phyloP scores from a whole-genome alignment of 1,139 yeast species.

The Debaryomycetaceae sp. region DNA sequence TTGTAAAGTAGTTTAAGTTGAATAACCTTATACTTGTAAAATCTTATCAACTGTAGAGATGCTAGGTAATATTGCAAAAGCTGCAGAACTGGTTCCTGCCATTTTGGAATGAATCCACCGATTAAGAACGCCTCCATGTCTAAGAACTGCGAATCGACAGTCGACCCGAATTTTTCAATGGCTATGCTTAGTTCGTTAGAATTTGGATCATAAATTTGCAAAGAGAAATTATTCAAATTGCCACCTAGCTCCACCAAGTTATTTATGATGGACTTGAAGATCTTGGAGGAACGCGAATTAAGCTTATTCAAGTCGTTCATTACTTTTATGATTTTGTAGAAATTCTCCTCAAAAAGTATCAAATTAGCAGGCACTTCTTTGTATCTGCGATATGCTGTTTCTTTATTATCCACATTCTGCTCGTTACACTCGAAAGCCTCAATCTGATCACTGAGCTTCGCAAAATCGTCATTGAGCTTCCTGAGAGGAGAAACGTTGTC shows the following conservation, averaged over 20 bases:
- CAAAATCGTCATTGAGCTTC: conserved; percentile 36
- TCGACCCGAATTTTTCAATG: conserved; percentile 46
- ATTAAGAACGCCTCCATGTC: conserved; percentile 38
- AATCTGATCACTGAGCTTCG: conserved; percentile 32
- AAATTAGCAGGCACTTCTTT: conserved; percentile 32
- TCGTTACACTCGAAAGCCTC: conserved; percentile 29
- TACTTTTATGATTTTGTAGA: conserved; percentile 32
- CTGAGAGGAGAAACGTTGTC: conserved; percentile 33
- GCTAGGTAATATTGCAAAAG: conserved; percentile 37
- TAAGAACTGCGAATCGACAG: conserved; percentile 40
- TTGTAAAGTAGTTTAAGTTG: conserved; percentile 42
- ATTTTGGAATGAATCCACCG: conserved; percentile 35
- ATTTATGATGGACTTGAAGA: conserved; percentile 26
- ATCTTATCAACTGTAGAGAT: conserved; percentile 37
- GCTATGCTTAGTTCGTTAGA: conserved; percentile 28
- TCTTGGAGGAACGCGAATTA: conserved; percentile 29
- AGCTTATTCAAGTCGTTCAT: conserved; percentile 33
- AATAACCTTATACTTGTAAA: conserved; percentile 44
- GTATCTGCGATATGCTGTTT: conserved; percentile 13
- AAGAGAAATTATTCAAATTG: conserved; percentile 44
- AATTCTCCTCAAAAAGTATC: conserved; percentile 32
- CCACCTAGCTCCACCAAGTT: conserved; percentile 45
- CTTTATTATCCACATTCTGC: conserved; percentile 1
- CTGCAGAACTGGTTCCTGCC: conserved; percentile 48
- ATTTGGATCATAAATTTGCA: conserved; percentile 34